These are phyloP conservation scores for Malus hybrid DNA, from an alignment of 331 rosid species.

Conservation along the genomic window DNA sequence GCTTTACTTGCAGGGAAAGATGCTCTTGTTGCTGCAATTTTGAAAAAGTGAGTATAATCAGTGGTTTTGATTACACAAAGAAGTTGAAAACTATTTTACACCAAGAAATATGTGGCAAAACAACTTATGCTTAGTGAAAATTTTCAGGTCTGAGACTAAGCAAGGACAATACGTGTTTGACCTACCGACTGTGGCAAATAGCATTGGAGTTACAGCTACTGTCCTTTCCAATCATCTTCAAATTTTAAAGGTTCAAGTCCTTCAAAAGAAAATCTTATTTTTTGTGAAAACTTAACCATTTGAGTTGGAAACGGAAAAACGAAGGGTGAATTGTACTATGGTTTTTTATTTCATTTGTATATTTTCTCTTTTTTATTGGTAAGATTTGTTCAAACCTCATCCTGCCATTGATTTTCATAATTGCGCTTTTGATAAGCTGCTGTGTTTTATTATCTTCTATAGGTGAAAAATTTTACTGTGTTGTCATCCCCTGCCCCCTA, in stretches of 20 bases:
- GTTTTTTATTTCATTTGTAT: not conserved
- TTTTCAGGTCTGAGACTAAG: constrained; percentile 78
- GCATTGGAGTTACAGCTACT: constrained; percentile 54
- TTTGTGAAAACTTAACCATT: not conserved
- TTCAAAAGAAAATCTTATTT: not conserved
- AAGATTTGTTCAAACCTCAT: not conserved
- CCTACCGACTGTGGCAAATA: constrained; percentile 65
- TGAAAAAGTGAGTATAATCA: constrained; percentile 51
- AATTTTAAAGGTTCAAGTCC: constrained; percentile 57
- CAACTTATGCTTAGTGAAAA: constrained; percentile 1
- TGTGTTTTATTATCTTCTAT: constrained; percentile 3
- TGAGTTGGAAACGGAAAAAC: not conserved
- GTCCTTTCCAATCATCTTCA: constrained; percentile 55
- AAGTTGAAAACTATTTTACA: constrained; percentile 5
- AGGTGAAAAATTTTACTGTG: not conserved
- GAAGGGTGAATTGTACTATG: not conserved
- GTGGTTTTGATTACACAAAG: constrained; percentile 6
- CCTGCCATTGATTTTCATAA: not conserved
- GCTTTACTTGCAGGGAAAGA: constrained; percentile 56
- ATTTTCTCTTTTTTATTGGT: not conserved
- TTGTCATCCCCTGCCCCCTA: not conserved
- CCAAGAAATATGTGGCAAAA: constrained; percentile 4
- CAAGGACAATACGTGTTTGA: constrained; percentile 73
- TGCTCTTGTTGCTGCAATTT: constrained; percentile 54
- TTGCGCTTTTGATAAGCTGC: not conserved